Base-by-base conservation (phyloP, 73 alveolate genomes). In the Symbiodinium natans region DNA sequence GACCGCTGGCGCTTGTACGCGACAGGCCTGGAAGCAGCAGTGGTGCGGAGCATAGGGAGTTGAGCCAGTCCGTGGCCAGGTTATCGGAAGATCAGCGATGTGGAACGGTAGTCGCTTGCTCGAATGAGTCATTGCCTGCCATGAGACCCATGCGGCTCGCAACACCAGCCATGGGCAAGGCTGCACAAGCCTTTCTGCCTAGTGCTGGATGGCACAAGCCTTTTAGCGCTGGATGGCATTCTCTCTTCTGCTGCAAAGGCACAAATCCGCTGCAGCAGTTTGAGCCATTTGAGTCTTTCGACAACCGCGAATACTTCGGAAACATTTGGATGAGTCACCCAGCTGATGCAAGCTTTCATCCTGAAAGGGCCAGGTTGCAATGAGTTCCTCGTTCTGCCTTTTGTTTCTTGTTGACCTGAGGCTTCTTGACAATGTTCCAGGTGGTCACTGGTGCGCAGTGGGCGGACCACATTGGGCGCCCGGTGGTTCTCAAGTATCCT, bases 391-490 rank as follows among this genome's bases (percentile, higher is more conserved):
- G n/a, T n/a, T n/a, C 71, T 15, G 71, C 9, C 23, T 4, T 29
- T 21, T 52, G 71, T 52, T 29, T 4, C 17, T 17, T 15, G 39
- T 38, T 38, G 41, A 2, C 52, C 94, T 56, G 38, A 86, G 94
- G 94, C 73, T 86, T 86, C 83, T 29, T 86, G 83, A 27, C 84
- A 13, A 86, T 86, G 94, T 33, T 86, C 83, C 94, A 86, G 29
- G 94, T 86, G 59, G 39, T 86, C 31, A 86, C 94, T n/a, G 54
- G 54, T 41, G 94, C 94, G 6, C 94, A 86, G 73, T 86, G 94
- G 94, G 94, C 94, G 83, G 63, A 86, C 63, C 94, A 86, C 84
- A 54, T 86, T 23, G 94, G 94, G n/a, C 83, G 94, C 41, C 94
- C 94, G 3, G 59, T 86, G 29, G 63, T 86, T n/a, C 9, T 86